Percentiles rank a stretch among this genome's conserved stretches.
phyloP scores from a whole-genome alignment of 441 rosid genomes.

The Melastoma candidum region DNA sequence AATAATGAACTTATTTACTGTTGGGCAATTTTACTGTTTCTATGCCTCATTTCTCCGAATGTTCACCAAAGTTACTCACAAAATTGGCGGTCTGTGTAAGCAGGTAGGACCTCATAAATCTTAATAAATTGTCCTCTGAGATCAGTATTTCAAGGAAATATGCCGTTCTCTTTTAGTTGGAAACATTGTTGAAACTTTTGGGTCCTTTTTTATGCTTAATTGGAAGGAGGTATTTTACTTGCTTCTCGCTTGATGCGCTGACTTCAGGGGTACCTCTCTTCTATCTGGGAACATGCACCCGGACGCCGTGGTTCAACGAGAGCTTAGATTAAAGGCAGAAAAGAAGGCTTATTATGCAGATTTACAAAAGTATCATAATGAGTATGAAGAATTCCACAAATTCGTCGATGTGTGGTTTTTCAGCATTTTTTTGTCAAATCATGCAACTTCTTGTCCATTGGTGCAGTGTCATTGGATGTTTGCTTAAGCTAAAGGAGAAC shows the following conservation, averaged over 20 bases:
- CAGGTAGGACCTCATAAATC: too few species aligned
- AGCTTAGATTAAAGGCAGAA: constrained; percentile 35
- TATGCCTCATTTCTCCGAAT: too few species aligned
- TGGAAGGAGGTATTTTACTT: neutral
- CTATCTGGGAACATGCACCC: constrained; percentile 77
- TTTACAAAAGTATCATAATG: constrained; percentile 64
- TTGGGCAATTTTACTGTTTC: too few species aligned
- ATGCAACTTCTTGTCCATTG: constrained; percentile 21
- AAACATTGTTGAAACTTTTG: too few species aligned
- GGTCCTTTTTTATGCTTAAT: too few species aligned
- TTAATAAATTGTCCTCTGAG: too few species aligned
- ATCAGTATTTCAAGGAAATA: too few species aligned
- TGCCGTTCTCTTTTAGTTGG: too few species aligned
- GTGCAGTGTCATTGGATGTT: constrained; percentile 62
- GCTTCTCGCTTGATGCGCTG: constrained; percentile 16
- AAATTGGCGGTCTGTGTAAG: too few species aligned
- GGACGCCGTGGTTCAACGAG: constrained; percentile 51
- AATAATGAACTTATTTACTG: too few species aligned
- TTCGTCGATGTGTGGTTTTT: constrained; percentile 5
- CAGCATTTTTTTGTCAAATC: constrained; percentile 9
- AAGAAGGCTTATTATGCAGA: constrained; percentile 49
- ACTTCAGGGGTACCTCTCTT: constrained; percentile 73
- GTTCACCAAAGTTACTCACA: too few species aligned
- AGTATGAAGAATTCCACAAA: constrained; percentile 38
- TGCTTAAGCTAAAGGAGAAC: constrained; percentile 62